Conservation (phyloP, 192 early-diverging fungal genomes). For the Coemansia aciculifera region DNA sequence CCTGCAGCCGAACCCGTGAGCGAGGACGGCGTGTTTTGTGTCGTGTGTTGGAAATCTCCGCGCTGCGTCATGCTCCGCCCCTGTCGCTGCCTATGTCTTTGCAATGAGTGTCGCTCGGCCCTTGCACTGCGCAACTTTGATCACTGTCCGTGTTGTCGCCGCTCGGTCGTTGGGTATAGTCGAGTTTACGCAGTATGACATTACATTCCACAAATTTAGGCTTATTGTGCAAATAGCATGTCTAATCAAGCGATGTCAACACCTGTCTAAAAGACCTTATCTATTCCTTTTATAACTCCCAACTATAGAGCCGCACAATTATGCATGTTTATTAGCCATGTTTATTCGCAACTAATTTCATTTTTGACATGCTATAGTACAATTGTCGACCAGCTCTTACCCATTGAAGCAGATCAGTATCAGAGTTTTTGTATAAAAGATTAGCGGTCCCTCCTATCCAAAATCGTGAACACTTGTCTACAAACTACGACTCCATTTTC, state of each 20-base stretch:
- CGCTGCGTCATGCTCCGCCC: conserved; percentile 53
- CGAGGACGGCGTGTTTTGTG: conserved; percentile 24
- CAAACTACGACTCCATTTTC: too few species aligned
- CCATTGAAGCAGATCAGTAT: too few species aligned
- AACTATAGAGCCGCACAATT: too few species aligned
- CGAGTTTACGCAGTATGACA: conserved; percentile 47
- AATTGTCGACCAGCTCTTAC: too few species aligned
- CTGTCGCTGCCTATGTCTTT: conserved; percentile 51
- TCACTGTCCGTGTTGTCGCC: conserved; percentile 53
- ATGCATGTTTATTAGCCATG: too few species aligned
- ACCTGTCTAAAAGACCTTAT: background rate
- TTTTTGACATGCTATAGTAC: too few species aligned
- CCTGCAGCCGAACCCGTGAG: background rate
- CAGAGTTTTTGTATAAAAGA: too few species aligned
- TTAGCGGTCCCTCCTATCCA: too few species aligned
- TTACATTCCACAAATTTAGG: background rate
- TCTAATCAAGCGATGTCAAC: background rate
- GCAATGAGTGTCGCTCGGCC: conserved; percentile 48
- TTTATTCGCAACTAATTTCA: too few species aligned
- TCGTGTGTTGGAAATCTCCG: conserved; percentile 43
- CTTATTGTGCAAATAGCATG: background rate
- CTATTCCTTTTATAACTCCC: too few species aligned
- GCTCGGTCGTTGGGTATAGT: conserved; percentile 42
- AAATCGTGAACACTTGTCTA: too few species aligned
- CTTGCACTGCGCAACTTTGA: conserved; percentile 47